A percentile compares a stretch with the other conserved stretches of the same genome.
Evolutionary conservation across 2,329 filamentous ascomycete species (phyloP).

Genomic region (Clonostachys byssicola): DNA sequence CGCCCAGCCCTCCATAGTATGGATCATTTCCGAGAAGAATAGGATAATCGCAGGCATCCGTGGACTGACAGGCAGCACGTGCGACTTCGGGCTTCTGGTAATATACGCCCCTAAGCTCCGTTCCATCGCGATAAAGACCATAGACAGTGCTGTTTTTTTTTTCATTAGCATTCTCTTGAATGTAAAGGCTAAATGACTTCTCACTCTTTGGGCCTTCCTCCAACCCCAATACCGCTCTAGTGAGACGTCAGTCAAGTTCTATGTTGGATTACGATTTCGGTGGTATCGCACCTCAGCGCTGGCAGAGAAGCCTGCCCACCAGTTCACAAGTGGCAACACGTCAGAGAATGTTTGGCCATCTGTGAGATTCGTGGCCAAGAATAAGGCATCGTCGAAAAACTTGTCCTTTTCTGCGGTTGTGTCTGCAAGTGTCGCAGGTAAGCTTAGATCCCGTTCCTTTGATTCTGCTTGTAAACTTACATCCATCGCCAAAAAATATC

Average conservation of each 20-base stretch:
- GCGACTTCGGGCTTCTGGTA: conserved; percentile 21
- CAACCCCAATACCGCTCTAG: conserved; percentile 19
- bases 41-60: conserved; percentile 19
- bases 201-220: conserved; percentile 16
- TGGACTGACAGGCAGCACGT: conserved; percentile 19
- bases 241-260: neutral
- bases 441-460: neutral
- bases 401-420: conserved; percentile 21
- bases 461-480: conserved; percentile 7
- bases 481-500: conserved; percentile 22
- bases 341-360: conserved; percentile 20
- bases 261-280: neutral
- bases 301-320: conserved; percentile 19
- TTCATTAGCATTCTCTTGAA: neutral
- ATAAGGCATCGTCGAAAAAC: conserved; percentile 19
- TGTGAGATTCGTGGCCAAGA: conserved; percentile 16
- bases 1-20: conserved; percentile 19
- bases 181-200: neutral
- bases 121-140: conserved; percentile 20
- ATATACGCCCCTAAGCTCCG: conserved; percentile 22
- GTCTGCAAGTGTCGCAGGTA: conserved; percentile 7
- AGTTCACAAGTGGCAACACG: conserved; percentile 19
- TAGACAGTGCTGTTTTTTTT: conserved; percentile 16
- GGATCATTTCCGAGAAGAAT: conserved; percentile 22
- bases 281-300: conserved; percentile 13